Evolutionary conservation across 805 yeast genomes (phyloP).

Genomic region (Saccharomycopsis vini): DNA sequence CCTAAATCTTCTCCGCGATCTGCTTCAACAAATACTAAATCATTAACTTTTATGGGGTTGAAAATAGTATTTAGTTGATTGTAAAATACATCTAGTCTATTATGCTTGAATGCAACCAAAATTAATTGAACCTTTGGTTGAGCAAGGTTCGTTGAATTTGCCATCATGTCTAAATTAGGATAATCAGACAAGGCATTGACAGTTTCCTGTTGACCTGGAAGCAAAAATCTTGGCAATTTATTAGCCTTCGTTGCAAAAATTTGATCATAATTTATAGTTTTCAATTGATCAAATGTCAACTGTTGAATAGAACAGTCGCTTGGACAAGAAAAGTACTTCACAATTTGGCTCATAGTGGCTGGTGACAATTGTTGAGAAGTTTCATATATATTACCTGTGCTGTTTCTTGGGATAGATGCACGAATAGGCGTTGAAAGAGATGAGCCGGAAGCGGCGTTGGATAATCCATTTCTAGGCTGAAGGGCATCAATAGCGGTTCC

Average conservation of each 20-base stretch:
- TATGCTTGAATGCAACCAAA: slow-evolving; percentile 68
- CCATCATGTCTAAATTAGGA: background rate
- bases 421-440: too few species aligned
- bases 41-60: slow-evolving; percentile 38
- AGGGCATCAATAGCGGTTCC: slow-evolving; percentile 1
- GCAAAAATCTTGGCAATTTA: slow-evolving; percentile 17
- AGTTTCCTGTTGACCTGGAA: slow-evolving; percentile 13
- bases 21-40: slow-evolving; percentile 75
- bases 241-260: slow-evolving; percentile 21
- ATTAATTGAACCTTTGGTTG: slow-evolving; percentile 32
- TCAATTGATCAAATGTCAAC: slow-evolving; percentile 11
- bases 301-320: slow-evolving; percentile 13
- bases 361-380: background rate
- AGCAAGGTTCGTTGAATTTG: slow-evolving; percentile 7
- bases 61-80: slow-evolving; percentile 32
- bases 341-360: slow-evolving; percentile 3
- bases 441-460: too few species aligned
- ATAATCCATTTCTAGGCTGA: background rate
- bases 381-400: background rate
- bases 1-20: slow-evolving; percentile 78
- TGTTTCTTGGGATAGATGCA: slow-evolving; percentile 7
- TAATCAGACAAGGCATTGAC: background rate
- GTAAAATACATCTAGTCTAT: slow-evolving; percentile 70
- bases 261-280: slow-evolving; percentile 21
- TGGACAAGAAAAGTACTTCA: slow-evolving; percentile 10